Evolutionary conservation across 306 rosid species (phyloP), one percentile per base, ranked within the genome.

Genomic region (Carpinus fangiana): DNA sequence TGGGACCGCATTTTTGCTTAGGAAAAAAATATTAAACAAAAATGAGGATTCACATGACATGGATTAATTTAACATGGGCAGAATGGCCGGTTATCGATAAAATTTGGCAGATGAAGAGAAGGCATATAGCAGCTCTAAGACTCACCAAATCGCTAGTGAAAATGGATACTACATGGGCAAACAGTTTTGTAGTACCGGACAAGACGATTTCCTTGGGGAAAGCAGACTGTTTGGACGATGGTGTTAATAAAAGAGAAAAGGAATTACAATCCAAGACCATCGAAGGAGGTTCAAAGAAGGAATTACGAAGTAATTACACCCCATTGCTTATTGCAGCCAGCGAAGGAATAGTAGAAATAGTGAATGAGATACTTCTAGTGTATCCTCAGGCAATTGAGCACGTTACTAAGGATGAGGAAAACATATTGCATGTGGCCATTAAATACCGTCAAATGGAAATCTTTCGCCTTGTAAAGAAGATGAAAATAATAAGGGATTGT

Each of bases 281-380:
- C 1, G 2, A 8, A 45, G 48, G 48, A 5, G 48, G 34, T 31
- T 45, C 48, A 45, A 45, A 5, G 48, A 45, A 31, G 48, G 26
- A 23, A 23, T 23, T 23, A 23, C 26, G 26, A 45, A 45, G 8
- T 45, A 28, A 28, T 60, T 81, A 82, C 23, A 79, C 83, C 8
- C 88, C 88, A 17, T 87, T 87, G 84, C 82, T 87, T 57, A 73
- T 71, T 73, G 90, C 90, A 43, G 86, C 90, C 7, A 21, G 79
- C 48, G 79, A 28, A 28, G 90, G 90, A 70, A 82, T 87, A 16
- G 34, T 18, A 9, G 88, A 87, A 67, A 87, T 87, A 59, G 81
- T 87, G 17, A 76, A 87, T n/a, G 17, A 31, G 11, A 84, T 84
- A 18, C 38, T 81, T 11, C 2, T 50, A 7, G 20, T 0, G 36